Evolutionary conservation across 164 flowering plant species (phyloP), one percentile per base, ranked within the genome.

Genomic region (Paratinospora sagittata): DNA sequence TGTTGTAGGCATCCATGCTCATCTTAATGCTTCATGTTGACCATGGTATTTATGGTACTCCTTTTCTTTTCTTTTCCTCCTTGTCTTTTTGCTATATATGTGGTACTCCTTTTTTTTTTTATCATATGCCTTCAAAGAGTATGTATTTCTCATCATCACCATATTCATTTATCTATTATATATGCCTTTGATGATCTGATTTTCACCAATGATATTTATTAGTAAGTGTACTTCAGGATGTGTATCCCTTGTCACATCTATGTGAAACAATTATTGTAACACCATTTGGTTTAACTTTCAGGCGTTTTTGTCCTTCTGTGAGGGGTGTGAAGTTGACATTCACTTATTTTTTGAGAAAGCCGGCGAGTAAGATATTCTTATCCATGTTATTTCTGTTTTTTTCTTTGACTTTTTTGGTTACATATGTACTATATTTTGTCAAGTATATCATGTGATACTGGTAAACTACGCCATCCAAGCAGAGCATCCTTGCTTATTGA

Each of bases 291-390:
- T 57, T 47, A 57, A 68, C 71, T 77, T 72, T 39, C 95, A 93
- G 99, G 99, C 98, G 70, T 96, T 96, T 81, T 84, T 93, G 74
- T 78, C 93, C 27, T 91, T 91, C 75, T 93, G 98, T 36, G 98
- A 96, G 81, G 97, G 89, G 72, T 90, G 98, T 80, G 99, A 93
- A 86, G 86, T 93, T 74, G 99, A 93, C 74, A 83, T 90, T 73
- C 98, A 91, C 76, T 73, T 96, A 30, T 89, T 78, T 78, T 91
- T 96, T 69, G 97, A 96, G 76, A 93, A 91, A 82, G 88, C 99
- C 69, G 98, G 98, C 78, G 93, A 93, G 98, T 96, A 91, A 86
- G 99, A 68, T 65, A 10, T 47, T 67, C 39, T 58, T 71, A 55
- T 11, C 19, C 23, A 21, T 66, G 3, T 64, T 26, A 43, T 43